Base-by-base conservation (phyloP, 2,329 filamentous ascomycete species). In the Paracoccidioides brasiliensis region DNA sequence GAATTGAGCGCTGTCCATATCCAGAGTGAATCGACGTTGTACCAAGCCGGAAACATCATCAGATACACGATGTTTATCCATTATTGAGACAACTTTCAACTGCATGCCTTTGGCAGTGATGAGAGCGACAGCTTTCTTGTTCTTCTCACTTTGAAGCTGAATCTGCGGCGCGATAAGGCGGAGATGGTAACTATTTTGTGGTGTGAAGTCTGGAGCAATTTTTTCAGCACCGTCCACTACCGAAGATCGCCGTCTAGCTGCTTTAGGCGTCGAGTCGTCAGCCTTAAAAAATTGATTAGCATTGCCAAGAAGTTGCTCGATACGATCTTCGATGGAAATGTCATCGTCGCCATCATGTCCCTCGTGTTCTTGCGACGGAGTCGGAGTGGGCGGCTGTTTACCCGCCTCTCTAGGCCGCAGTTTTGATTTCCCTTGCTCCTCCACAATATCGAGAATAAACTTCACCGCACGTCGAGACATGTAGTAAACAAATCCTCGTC, bases 91-190 rank as follows among this genome's bases (percentile, higher is more conserved):
- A 9, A 98, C 87, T 74, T 97, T 97, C 56, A 97, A 81, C 69
- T 97, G 90, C 90, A 98, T 98, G 54, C 90, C 89, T 71, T 97
- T 97, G 33, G 90, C 90, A 3, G 91, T 93, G 49, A 97, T 84
- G n/a, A 99, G 78, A 4, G 96, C 86, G n/a, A 94, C 93, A 56
- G 95, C 87, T 70, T 95, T 95, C 59, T 85, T 86, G 70, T 98
- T 97, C 77, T 96, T 97, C 67, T 98, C 93, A 68, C 93, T 97
- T 67, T 98, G 91, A 46, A 99, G 78, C 69, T 99, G 93, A 57
- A 99, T 96, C 69, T 99, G 93, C 12, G 93, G 93, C 5, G 91
- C 93, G 64, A 98, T 96, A 43, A 99, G 80, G 41, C 90, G 87
- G 59, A 98, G 81, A 65, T 97, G 89, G 69, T 96, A 99, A 62